Conservation (phyloP, 164 flowering plant genomes). For the Nymphaea thermarum region DNA sequence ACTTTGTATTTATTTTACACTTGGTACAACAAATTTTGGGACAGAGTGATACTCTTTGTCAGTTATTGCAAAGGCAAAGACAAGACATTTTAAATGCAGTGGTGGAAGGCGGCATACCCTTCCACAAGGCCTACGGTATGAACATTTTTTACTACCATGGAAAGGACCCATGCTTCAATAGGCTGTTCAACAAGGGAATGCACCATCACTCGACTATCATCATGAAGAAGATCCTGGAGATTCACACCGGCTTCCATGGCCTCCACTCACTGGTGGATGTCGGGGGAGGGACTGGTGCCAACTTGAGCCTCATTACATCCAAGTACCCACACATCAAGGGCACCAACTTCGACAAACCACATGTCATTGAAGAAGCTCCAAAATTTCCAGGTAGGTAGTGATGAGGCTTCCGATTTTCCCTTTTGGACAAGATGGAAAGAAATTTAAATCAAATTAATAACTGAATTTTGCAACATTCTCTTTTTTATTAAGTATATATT, state of each 20-base stretch:
- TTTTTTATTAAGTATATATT: neutral
- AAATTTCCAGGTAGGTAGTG: conserved; percentile 7
- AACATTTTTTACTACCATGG: conserved; percentile 9
- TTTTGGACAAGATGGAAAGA: neutral
- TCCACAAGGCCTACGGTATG: conserved; percentile 15
- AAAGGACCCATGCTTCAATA: conserved; percentile 10
- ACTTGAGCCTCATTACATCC: too few relatives aligned
- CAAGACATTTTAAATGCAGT: too few relatives aligned
- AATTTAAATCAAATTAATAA: neutral
- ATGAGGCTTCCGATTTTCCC: neutral
- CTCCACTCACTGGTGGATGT: too few relatives aligned
- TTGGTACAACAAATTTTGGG: too few relatives aligned
- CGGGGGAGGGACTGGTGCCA: too few relatives aligned
- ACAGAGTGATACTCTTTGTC: too few relatives aligned
- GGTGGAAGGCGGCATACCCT: conserved; percentile 8
- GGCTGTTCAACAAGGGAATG: conserved; percentile 20
- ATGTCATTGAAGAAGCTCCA: neutral
- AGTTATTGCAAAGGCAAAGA: too few relatives aligned
- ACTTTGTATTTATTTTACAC: too few relatives aligned
- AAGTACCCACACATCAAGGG: too few relatives aligned
- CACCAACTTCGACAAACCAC: too few relatives aligned
- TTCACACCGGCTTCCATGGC: too few relatives aligned
- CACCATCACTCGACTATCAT: conserved; percentile 8
- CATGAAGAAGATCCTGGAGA: neutral
- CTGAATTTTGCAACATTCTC: too few relatives aligned